Percentiles rank a stretch among this genome's conserved stretches.
Evolutionary conservation across 768 basidiomycete species (phyloP).

Genomic region (Fomitopsis pulvina): DNA sequence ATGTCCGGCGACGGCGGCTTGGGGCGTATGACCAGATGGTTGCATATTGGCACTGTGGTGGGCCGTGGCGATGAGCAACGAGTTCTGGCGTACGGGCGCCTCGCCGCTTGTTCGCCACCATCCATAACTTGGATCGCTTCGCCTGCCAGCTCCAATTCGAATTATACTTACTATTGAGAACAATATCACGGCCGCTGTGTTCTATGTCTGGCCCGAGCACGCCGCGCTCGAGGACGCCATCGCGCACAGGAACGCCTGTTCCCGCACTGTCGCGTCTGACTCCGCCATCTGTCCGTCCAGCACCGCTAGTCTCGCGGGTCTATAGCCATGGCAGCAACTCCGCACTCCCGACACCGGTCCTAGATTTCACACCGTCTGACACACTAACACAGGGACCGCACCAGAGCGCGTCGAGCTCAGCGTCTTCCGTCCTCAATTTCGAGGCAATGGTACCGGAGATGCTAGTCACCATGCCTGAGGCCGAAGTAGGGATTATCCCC

Average conservation of each 20-base stretch:
- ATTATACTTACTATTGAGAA: too few relatives aligned
- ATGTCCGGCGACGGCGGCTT: conserved; percentile 1
- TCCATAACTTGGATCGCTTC: neutral
- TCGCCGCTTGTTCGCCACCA: conserved; percentile 3
- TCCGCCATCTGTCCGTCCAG: conserved; percentile 43
- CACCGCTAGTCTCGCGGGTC: conserved; percentile 51
- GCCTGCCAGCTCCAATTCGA: too few relatives aligned
- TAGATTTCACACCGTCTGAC: conserved; percentile 7
- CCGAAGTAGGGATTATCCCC: conserved; percentile 48
- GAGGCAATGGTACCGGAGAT: conserved; percentile 48
- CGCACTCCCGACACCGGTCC: conserved; percentile 14
- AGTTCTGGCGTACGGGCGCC: neutral
- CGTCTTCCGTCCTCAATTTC: conserved; percentile 65
- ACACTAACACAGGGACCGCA: conserved; percentile 3
- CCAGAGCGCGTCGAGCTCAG: conserved; percentile 29
- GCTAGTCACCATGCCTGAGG: conserved; percentile 63
- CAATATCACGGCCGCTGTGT: too few relatives aligned
- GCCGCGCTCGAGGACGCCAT: conserved; percentile 26
- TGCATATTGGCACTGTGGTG: neutral
- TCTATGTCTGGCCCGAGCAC: conserved; percentile 18
- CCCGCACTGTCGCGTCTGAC: conserved; percentile 47
- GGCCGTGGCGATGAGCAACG: neutral
- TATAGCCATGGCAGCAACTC: conserved; percentile 41
- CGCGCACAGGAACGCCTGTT: conserved; percentile 30
- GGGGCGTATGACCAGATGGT: neutral